phyloP scores from a whole-genome alignment of 352 stramenopile species.

The Plasmopara viticola region DNA sequence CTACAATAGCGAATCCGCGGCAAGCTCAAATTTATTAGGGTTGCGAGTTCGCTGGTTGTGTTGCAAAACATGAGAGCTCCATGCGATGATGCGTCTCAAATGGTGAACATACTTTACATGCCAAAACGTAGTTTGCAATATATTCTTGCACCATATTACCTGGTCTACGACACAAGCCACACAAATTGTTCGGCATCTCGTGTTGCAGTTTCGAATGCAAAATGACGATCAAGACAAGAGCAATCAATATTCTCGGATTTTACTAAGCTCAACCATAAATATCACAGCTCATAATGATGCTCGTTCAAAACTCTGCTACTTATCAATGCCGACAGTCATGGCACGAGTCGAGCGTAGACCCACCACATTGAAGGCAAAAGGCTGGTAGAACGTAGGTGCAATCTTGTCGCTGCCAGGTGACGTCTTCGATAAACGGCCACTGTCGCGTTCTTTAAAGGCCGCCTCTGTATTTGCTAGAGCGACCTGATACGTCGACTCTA shows the following conservation, averaged over 20 bases:
- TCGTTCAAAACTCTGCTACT: constrained; percentile 9
- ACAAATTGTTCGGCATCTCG: neutral
- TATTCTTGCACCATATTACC: too few relatives aligned
- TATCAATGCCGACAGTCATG: constrained; percentile 27
- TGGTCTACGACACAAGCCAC: too few relatives aligned
- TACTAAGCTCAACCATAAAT: constrained; percentile 25
- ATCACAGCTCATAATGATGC: constrained; percentile 20
- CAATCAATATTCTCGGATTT: constrained; percentile 6
- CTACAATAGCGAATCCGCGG: too few relatives aligned
- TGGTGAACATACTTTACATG: too few relatives aligned
- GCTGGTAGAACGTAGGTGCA: constrained; percentile 32
- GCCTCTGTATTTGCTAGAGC: constrained; percentile 49
- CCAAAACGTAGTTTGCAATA: too few relatives aligned
- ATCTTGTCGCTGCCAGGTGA: constrained; percentile 8
- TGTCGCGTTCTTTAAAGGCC: constrained; percentile 34
- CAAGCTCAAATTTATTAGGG: too few relatives aligned
- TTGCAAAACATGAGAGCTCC: too few relatives aligned
- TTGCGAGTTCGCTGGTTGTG: too few relatives aligned
- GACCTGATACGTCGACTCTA: constrained; percentile 63
- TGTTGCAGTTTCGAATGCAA: neutral
- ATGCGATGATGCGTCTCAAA: too few relatives aligned
- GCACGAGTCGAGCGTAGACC: constrained; percentile 32
- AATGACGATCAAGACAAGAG: neutral
- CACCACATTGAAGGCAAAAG: constrained; percentile 36
- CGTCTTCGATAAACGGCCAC: constrained; percentile 23